Evolutionary conservation across 2,329 filamentous ascomycete species (phyloP), one percentile per base, ranked within the genome.

Genomic region (Raffaelea albimanens): DNA sequence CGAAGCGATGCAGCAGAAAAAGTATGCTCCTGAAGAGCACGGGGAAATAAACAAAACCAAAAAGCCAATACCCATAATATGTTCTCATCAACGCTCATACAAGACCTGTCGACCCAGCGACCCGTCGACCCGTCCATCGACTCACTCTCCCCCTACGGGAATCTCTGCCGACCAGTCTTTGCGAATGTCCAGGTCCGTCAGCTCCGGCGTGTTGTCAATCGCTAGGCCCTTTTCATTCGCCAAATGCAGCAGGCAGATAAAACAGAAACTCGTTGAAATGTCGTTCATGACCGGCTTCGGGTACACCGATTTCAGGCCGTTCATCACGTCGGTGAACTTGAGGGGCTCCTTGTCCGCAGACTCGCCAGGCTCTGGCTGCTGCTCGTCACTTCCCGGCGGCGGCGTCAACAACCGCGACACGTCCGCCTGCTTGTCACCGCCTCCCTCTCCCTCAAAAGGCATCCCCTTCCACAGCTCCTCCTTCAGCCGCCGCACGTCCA

Each of bases 291-390:
- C 80, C 56, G 86, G 76, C 63, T 87, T 85, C 11, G 89, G 83
- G 60, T 98, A 98, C 8, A 95, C 88, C 4, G 74, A 67, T 61
- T 94, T 86, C 42, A 98, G 70, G 52, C 83, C 83, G 61, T 95
- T 94, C 81, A 98, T 94, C 50, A 98, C 82, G 19, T 84, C 73
- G 0, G 90, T 97, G 66, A 98, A 98, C 58, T 85, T 89, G 55
- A 96, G 75, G 3, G 66, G 68, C 5, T 13, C 11, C 5, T 22
- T 34, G 5, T 20, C 43, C 4, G 41, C 48, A 9, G 10, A 10
- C 31, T 44, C 48, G 13, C 40, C 38, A n/a, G n/a, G n/a, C n/a
- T n/a, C n/a, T n/a, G n/a, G n/a, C n/a, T n/a, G n/a, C n/a, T n/a
- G n/a, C n/a, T n/a, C n/a, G n/a, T n/a, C n/a, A n/a, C n/a, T n/a